These are phyloP conservation scores for rapeseed (Brassica napus) DNA, from an alignment of 345 rosid genomes.

Conservation along the genomic window DNA sequence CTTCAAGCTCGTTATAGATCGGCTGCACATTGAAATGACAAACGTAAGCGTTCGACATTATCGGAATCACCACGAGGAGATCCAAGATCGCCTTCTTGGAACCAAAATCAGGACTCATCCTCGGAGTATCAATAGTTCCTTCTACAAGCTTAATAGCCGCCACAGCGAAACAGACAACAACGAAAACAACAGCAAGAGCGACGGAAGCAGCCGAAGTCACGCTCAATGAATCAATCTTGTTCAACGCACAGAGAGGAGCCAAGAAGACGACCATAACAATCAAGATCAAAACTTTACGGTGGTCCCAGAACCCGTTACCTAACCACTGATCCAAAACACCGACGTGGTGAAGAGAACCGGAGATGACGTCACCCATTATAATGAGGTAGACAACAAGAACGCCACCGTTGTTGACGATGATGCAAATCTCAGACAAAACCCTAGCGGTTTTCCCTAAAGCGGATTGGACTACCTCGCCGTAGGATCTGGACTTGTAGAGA, in stretches of 20 bases:
- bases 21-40: slow-evolving; percentile 96
- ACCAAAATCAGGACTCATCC: slow-evolving; percentile 75
- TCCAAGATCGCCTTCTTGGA: slow-evolving; percentile 73
- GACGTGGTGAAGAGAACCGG: slow-evolving; percentile 75
- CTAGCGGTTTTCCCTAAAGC: slow-evolving; percentile 86
- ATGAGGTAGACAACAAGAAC: slow-evolving; percentile 89
- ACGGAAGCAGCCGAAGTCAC: slow-evolving; percentile 89
- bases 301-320: slow-evolving; percentile 95
- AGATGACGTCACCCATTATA: slow-evolving; percentile 93
- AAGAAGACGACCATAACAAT: slow-evolving; percentile 66
- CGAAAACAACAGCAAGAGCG: slow-evolving; percentile 86
- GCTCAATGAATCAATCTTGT: slow-evolving; percentile 90
- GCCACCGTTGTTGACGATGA: slow-evolving; percentile 90
- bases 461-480: slow-evolving; percentile 82
- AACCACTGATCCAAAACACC: slow-evolving; percentile 98
- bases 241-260: slow-evolving; percentile 80
- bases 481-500: slow-evolving; percentile 63
- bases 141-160: slow-evolving; percentile 75
- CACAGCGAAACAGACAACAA: slow-evolving; percentile 68
- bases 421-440: slow-evolving; percentile 83
- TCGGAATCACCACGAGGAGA: slow-evolving; percentile 90
- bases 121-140: slow-evolving; percentile 74
- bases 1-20: slow-evolving; percentile 87
- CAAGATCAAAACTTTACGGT: slow-evolving; percentile 73
- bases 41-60: slow-evolving; percentile 88